A percentile compares a stretch with the other conserved stretches of the same genome.
Conservation (phyloP, 169 alveolate genomes). For the Plasmodium gonderi region DNA sequence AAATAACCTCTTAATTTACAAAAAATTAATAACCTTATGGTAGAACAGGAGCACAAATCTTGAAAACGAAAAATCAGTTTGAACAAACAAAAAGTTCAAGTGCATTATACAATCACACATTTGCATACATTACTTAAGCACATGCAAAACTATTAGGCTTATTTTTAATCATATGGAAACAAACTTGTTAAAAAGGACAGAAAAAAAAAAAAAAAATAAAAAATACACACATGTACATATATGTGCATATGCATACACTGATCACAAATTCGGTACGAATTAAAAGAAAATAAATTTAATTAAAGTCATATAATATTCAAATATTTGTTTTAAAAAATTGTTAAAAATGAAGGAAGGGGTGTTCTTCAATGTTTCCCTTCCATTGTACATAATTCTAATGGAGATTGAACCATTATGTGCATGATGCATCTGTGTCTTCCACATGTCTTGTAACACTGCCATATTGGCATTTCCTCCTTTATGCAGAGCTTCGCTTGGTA, state of each 20-base stretch:
- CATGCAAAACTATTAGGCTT: neutral
- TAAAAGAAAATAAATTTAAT: neutral
- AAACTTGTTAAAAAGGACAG: neutral
- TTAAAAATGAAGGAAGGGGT: neutral
- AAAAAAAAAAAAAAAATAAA: neutral
- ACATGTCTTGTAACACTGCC: no score
- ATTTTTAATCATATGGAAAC: neutral
- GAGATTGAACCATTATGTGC: neutral
- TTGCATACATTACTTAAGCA: no score
- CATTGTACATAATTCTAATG: neutral
- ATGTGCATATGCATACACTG: no score
- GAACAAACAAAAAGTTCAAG: neutral
- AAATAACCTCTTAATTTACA: neutral
- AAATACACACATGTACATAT: no score
- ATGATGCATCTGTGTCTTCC: no score
- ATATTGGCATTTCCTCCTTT: no score
- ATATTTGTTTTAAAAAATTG: neutral
- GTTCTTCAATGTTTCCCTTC: no score
- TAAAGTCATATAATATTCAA: neutral
- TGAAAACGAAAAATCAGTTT: neutral
- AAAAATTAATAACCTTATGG: neutral
- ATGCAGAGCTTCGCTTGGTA: no score
- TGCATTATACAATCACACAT: neutral
- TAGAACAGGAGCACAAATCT: neutral
- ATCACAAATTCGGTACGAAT: neutral